phyloP scores from a whole-genome alignment of 2,329 filamentous ascomycete species.

The Lasiodiplodia sp. region DNA sequence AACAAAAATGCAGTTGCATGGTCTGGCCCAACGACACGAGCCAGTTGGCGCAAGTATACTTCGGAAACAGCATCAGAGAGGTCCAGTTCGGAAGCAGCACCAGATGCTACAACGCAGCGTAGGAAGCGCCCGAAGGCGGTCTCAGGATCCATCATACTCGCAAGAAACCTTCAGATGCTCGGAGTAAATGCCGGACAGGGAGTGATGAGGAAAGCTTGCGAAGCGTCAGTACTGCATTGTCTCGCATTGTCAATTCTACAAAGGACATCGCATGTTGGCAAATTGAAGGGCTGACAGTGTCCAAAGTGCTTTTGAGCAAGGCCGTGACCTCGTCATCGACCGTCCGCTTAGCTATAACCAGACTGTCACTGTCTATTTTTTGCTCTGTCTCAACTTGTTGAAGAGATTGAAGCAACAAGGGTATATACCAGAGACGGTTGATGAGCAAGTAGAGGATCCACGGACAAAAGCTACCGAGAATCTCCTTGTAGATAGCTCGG shows the following conservation, averaged over 20 bases:
- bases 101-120: too few relatives aligned
- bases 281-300: background rate
- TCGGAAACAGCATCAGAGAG: too few relatives aligned
- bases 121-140: too few relatives aligned
- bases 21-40: too few relatives aligned
- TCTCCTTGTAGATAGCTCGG: background rate
- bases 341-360: background rate
- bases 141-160: too few relatives aligned
- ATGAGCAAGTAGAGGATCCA: slow-evolving; percentile 1
- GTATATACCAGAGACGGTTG: background rate
- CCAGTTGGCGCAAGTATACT: too few relatives aligned
- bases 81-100: too few relatives aligned
- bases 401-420: background rate
- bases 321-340: background rate
- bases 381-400: background rate
- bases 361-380: background rate
- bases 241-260: background rate
- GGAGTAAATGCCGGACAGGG: too few relatives aligned
- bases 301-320: background rate
- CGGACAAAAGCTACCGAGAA: background rate
- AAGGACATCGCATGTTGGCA: background rate
- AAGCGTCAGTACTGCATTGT: background rate
- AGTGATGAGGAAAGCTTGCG: background rate
- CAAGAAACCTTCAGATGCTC: too few relatives aligned
- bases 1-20: too few relatives aligned